Conservation (phyloP, 208 protist species). For the Leptomonas seymouri region DNA sequence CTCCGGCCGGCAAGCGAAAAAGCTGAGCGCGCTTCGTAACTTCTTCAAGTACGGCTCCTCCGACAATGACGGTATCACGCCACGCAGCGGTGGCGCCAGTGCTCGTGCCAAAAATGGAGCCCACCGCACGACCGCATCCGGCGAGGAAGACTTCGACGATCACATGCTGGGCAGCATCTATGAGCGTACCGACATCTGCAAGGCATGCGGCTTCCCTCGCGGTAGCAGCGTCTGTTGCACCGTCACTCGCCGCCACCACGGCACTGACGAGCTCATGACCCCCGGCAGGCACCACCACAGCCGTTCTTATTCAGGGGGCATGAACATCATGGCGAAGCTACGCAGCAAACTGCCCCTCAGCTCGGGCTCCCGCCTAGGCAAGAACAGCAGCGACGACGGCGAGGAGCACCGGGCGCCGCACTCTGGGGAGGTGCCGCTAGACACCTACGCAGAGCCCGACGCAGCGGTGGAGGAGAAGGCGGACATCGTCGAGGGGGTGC, state of each 20-base stretch:
- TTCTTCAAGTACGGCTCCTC: slow-evolving; percentile 21
- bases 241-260: slow-evolving; percentile 51
- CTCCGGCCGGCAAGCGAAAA: slow-evolving; percentile 1
- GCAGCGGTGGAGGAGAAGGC: neutral
- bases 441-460: neutral
- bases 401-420: neutral
- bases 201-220: slow-evolving; percentile 39
- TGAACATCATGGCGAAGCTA: slow-evolving; percentile 16
- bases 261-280: slow-evolving; percentile 39
- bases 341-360: slow-evolving; percentile 21
- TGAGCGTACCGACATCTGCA: slow-evolving; percentile 38
- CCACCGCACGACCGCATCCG: slow-evolving; percentile 8
- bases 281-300: slow-evolving; percentile 13
- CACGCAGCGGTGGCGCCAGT: slow-evolving; percentile 4
- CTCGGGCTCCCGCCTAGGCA: neutral
- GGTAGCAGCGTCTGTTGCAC: slow-evolving; percentile 54
- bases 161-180: slow-evolving; percentile 55
- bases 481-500: neutral
- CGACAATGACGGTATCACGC: slow-evolving; percentile 5
- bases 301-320: slow-evolving; percentile 10
- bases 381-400: slow-evolving; percentile 9
- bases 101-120: neutral
- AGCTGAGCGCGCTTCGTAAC: slow-evolving; percentile 15
- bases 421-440: slow-evolving; percentile 3
- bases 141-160: slow-evolving; percentile 39